Conservation (phyloP, 139 green algal species). For the Chlorella sorokiniana region DNA sequence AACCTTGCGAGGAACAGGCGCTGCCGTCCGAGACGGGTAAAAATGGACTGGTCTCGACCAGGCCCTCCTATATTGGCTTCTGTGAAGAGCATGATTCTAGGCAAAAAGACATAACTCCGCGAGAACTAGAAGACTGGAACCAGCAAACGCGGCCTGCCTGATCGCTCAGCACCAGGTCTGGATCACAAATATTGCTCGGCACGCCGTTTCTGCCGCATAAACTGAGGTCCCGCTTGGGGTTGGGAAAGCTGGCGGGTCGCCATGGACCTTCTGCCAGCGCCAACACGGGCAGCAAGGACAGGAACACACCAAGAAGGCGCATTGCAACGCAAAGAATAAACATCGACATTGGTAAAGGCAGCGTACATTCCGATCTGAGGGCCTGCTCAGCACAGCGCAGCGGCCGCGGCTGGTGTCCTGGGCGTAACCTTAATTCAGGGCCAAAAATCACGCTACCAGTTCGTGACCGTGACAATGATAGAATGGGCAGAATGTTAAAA, state of each 20-base stretch:
- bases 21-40: neutral
- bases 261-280: conserved; percentile 3
- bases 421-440: no score
- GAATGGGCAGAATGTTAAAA: no score
- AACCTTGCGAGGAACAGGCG: neutral
- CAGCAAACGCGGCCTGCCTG: neutral
- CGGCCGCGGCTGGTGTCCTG: no score
- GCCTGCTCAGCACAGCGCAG: no score
- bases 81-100: no score
- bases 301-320: neutral
- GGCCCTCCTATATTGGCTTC: no score
- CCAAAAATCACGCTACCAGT: neutral
- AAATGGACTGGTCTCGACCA: no score
- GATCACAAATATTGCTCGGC: conserved; percentile 57
- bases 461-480: no score
- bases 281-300: neutral
- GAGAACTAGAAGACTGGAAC: no score
- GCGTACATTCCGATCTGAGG: no score
- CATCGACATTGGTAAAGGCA: no score
- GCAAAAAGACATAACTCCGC: no score
- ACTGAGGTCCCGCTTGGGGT: conserved; percentile 24
- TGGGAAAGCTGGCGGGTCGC: conserved; percentile 37
- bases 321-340: neutral
- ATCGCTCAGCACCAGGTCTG: conserved; percentile 45
- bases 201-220: conserved; percentile 32